Base-by-base conservation (phyloP, 345 rosid species). In the Citrus cavaleriei region DNA sequence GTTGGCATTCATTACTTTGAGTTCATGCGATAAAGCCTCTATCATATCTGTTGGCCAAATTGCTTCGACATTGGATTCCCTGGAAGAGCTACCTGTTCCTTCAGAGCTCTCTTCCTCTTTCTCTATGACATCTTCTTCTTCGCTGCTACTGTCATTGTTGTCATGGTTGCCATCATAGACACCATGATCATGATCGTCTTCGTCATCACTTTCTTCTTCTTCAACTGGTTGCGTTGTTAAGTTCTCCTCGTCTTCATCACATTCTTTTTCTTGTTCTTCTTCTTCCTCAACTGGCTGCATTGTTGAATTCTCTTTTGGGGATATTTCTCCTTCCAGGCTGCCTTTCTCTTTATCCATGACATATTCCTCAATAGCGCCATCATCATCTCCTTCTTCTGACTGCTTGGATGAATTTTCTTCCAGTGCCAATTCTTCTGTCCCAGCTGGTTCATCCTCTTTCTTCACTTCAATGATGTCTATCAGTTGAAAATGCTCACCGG, bases 21-120 rank as follows among this genome's bases (percentile, higher is more conserved):
- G 75, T 79, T 75, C 79, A 42, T 46, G 32, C 21, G 84, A 51
- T 51, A 74, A 42, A 24, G 70, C 49, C 46, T 86, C 81, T 7
- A 85, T 72, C 60, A 80, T 64, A 78, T 82, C 89, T 4, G 74
- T 83, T 4, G 91, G 84, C 89, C 89, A 84, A 49, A 83, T 74
- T 64, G 83, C 83, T 51, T 83, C 87, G 8, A 35, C 61, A 24
- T 81, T 76, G 54, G 80, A 86, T 49, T 83, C 91, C 21, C 66
- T 32, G 10, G 85, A 85, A 51, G 88, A 78, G 81, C 80, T 81
- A 28, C 73, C 78, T 37, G 80, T 72, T 80, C 69, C 87, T 79
- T 79, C 88, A 0, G 82, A 84, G 77, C 75, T 78, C 22, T 73
- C 83, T 60, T 82, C 62, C 2, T 67, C 69, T 55, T 72, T 64